phyloP scores from a whole-genome alignment of 2,329 filamentous ascomycete genomes.

The Colletotrichum eleusines region DNA sequence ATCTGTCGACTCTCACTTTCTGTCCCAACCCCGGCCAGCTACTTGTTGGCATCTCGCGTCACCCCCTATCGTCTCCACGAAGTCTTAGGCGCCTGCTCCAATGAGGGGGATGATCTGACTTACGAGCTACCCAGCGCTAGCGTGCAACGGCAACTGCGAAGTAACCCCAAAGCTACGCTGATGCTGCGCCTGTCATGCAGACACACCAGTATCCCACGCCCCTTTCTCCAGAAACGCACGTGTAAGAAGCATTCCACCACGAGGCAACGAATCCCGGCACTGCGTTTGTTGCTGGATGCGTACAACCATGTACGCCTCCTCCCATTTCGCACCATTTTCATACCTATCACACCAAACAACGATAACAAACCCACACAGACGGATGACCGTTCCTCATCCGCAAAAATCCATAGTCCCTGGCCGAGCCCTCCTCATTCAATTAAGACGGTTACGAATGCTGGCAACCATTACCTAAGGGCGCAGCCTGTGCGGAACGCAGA shows the following conservation, averaged over 20 bases:
- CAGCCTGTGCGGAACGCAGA: background rate
- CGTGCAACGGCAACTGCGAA: conserved; percentile 5
- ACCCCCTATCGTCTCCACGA: background rate
- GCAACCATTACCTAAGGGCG: background rate
- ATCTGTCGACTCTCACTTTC: conserved; percentile 6
- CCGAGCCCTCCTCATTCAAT: background rate
- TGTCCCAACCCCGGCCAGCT: background rate
- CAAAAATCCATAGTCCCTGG: background rate
- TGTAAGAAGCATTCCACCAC: conserved; percentile 8
- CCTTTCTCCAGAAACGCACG: conserved; percentile 4
- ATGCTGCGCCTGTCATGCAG: conserved; percentile 4
- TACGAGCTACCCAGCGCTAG: background rate
- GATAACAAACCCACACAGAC: background rate
- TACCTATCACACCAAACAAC: background rate
- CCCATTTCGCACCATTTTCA: background rate
- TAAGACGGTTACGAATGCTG: background rate
- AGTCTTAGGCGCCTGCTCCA: conserved; percentile 10
- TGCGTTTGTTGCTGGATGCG: conserved; percentile 3
- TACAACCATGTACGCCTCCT: conserved; percentile 1
- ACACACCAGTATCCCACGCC: conserved; percentile 8
- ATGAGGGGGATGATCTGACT: conserved; percentile 12
- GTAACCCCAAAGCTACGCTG: conserved; percentile 4
- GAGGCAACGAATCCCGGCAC: conserved; percentile 1
- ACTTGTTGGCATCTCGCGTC: background rate
- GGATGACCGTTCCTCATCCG: no score